Evolutionary conservation across 768 basidiomycete genomes (phyloP).

Genomic region (Leccinum ochraceum): DNA sequence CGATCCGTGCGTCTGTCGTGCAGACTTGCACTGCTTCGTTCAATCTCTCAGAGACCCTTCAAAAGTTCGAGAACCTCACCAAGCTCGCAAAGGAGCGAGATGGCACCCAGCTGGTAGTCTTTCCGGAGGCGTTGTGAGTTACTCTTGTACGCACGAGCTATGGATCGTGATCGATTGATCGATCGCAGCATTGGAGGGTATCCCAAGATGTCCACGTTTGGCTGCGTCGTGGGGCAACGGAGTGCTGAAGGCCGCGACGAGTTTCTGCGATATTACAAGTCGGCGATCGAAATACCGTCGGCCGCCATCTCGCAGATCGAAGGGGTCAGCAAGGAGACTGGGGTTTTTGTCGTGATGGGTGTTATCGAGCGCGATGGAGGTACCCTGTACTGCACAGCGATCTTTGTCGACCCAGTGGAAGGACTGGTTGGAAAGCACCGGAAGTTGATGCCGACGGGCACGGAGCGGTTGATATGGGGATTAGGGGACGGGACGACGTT

Average conservation of each 20-base stretch:
- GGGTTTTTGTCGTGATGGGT: slow-evolving; percentile 59
- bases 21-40: slow-evolving; percentile 52
- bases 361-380: slow-evolving; percentile 35
- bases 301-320: slow-evolving; percentile 49
- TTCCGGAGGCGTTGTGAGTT: slow-evolving; percentile 59
- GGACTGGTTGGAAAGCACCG: slow-evolving; percentile 64
- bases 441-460: slow-evolving; percentile 62
- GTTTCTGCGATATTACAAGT: slow-evolving; percentile 52
- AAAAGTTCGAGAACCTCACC: slow-evolving; percentile 49
- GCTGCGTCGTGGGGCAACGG: slow-evolving; percentile 49
- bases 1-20: slow-evolving; percentile 51
- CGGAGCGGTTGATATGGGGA: slow-evolving; percentile 65
- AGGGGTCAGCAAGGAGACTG: slow-evolving; percentile 45
- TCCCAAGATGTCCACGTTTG: slow-evolving; percentile 53
- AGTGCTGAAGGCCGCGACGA: slow-evolving; percentile 55
- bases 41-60: slow-evolving; percentile 45
- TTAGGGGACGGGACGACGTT: slow-evolving; percentile 56
- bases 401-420: slow-evolving; percentile 53
- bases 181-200: slow-evolving; percentile 54
- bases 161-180: neutral
- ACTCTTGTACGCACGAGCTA: neutral
- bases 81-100: slow-evolving; percentile 49
- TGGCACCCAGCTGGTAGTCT: slow-evolving; percentile 49
- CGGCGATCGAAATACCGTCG: slow-evolving; percentile 60
- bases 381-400: slow-evolving; percentile 50